phyloP scores from a whole-genome alignment of 1,284 basidiomycete genomes.

The Heterobasidion parviporum region DNA sequence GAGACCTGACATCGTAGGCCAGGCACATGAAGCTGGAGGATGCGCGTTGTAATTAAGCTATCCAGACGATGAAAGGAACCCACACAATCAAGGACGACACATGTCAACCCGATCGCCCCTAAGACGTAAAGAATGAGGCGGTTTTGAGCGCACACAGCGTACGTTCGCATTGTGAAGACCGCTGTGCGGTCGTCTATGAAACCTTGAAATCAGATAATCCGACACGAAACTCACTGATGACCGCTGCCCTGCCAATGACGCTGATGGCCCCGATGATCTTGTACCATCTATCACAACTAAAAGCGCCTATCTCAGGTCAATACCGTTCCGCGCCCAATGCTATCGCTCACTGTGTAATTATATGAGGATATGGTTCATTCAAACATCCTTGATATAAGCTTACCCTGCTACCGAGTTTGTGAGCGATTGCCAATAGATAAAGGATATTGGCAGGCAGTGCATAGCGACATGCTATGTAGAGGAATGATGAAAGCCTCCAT shows the following conservation, averaged over 20 bases:
- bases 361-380: no score
- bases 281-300: constrained; percentile 25
- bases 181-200: constrained; percentile 9
- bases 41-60: not conserved
- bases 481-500: not conserved
- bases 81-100: constrained; percentile 23
- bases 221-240: not conserved
- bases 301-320: not conserved
- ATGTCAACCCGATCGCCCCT: constrained; percentile 17
- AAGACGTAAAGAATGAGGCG: constrained; percentile 17
- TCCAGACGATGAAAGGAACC: constrained; percentile 7
- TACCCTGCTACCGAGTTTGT: not conserved
- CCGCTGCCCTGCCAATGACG: constrained; percentile 16
- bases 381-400: not conserved
- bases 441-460: constrained; percentile 2
- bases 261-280: constrained; percentile 22
- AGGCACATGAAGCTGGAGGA: constrained; percentile 14
- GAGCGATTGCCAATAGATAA: constrained; percentile 2
- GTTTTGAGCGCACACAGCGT: constrained; percentile 22
- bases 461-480: constrained; percentile 3
- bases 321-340: no score
- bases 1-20: constrained; percentile 13
- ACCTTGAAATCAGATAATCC: not conserved
- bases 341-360: no score
- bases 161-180: constrained; percentile 23